Evolutionary conservation across 2,329 filamentous ascomycete species (phyloP).

Genomic region (Myriosclerotinia curreyana): DNA sequence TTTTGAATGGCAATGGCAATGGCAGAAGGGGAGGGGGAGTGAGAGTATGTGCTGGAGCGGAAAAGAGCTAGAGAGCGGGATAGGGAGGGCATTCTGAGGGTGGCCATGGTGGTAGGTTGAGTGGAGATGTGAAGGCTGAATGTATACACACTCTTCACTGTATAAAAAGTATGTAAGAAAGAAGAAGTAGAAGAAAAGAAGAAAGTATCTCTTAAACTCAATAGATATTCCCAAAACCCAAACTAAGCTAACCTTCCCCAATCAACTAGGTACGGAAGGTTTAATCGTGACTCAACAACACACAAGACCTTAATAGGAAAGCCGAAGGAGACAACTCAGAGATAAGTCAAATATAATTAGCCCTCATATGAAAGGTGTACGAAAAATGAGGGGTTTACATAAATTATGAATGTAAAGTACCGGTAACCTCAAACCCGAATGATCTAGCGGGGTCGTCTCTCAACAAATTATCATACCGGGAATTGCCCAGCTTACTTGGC

Average conservation of each 20-base stretch:
- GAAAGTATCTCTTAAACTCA: not conserved
- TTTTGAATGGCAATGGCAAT: not conserved
- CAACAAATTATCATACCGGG: not conserved
- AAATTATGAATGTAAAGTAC: not conserved
- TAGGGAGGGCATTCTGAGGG: not conserved
- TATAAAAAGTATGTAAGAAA: not conserved
- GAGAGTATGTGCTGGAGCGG: not conserved
- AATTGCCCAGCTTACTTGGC: no score
- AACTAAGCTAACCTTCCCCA: not conserved
- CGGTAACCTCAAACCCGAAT: not conserved
- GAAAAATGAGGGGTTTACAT: not conserved
- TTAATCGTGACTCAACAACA: constrained; percentile 8
- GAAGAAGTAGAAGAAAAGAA: not conserved
- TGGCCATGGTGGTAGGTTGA: not conserved
- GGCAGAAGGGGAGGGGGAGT: not conserved
- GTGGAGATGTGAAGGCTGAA: not conserved
- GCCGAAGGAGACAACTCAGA: not conserved
- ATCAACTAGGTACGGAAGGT: not conserved
- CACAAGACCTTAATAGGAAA: not conserved
- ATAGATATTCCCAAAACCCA: not conserved
- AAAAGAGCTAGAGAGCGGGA: not conserved
- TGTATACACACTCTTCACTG: not conserved
- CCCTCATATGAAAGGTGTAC: constrained; percentile 2
- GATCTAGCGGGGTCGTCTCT: not conserved
- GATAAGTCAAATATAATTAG: not conserved